A percentile compares a stretch with the other conserved stretches of the same genome.
Conservation (phyloP, 768 basidiomycete species). For the Boletus huronensis region DNA sequence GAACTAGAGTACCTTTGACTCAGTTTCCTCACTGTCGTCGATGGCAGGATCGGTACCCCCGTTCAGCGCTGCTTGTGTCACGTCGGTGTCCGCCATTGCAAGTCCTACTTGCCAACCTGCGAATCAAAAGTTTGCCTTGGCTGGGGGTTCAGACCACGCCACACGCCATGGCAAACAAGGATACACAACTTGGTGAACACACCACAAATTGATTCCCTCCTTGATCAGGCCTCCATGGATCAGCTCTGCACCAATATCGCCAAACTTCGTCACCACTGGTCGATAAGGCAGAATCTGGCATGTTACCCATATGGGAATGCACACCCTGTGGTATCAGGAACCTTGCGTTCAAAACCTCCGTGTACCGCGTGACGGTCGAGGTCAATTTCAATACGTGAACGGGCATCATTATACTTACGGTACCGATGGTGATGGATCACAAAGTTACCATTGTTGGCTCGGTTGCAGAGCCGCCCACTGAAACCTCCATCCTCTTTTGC, state of each 20-base stretch:
- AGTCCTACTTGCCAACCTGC: conserved; percentile 15
- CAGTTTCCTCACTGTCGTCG: conserved; percentile 62
- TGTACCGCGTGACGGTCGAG: conserved; percentile 24
- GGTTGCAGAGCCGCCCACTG: conserved; percentile 4
- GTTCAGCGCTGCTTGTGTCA: conserved; percentile 39
- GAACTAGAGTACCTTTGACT: conserved; percentile 47
- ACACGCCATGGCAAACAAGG: conserved; percentile 27
- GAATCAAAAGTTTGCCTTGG: conserved; percentile 25
- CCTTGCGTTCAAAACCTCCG: conserved; percentile 15
- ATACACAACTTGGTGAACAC: conserved; percentile 16
- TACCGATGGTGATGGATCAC: conserved; percentile 29
- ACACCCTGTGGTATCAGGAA: conserved; percentile 1
- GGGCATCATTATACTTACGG: conserved; percentile 32
- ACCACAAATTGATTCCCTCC: no score
- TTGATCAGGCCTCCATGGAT: neutral
- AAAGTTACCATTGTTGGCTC: conserved; percentile 20
- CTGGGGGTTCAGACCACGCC: conserved; percentile 14
- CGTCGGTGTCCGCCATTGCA: conserved; percentile 52
- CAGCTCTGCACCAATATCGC: neutral
- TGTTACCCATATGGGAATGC: neutral
- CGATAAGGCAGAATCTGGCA: conserved; percentile 5
- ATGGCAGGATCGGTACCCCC: conserved; percentile 30
- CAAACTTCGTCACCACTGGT: neutral
- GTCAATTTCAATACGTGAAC: conserved; percentile 23
- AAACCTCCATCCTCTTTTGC: conserved; percentile 14